A percentile compares a stretch with the other conserved stretches of the same genome.
phyloP scores from a whole-genome alignment of 176 grass and related monocot species.

The Calamus simplicifolius region DNA sequence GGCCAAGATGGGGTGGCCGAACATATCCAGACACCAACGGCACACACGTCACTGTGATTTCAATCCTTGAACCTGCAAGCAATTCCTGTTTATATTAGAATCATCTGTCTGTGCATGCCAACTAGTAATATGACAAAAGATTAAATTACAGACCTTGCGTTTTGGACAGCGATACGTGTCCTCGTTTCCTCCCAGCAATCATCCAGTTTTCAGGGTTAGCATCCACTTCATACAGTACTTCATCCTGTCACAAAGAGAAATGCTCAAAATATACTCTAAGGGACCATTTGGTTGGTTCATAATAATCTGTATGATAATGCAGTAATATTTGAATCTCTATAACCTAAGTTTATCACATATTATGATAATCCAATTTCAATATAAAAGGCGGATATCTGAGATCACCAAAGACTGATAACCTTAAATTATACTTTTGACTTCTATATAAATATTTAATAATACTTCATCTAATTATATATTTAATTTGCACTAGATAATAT shows the following conservation, averaged over 20 bases:
- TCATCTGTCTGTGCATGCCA: not conserved
- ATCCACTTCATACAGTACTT: slow-evolving; percentile 76
- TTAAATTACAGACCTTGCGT: slow-evolving; percentile 34
- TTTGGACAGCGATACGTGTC: slow-evolving; percentile 57
- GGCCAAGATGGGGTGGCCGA: slow-evolving; percentile 73
- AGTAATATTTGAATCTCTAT: too few species aligned
- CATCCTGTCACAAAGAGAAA: slow-evolving; percentile 39
- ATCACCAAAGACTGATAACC: too few species aligned
- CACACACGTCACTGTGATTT: slow-evolving; percentile 75
- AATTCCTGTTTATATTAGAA: slow-evolving; percentile 15
- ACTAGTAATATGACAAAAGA: not conserved
- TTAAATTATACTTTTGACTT: too few species aligned
- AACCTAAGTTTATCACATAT: too few species aligned
- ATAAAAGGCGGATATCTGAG: too few species aligned
- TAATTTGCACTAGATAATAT: too few species aligned
- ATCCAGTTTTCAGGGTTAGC: slow-evolving; percentile 94
- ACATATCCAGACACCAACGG: slow-evolving; percentile 91
- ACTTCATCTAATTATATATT: too few species aligned
- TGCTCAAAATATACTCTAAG: too few species aligned
- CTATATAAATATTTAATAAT: too few species aligned
- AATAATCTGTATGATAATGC: too few species aligned
- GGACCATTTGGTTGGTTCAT: too few species aligned
- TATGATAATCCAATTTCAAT: too few species aligned
- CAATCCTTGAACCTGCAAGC: slow-evolving; percentile 85
- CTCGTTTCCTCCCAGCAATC: slow-evolving; percentile 95